These are phyloP conservation scores for Amesomyces nigricolor DNA, from an alignment of 2,329 filamentous ascomycete genomes.

Conservation along the genomic window DNA sequence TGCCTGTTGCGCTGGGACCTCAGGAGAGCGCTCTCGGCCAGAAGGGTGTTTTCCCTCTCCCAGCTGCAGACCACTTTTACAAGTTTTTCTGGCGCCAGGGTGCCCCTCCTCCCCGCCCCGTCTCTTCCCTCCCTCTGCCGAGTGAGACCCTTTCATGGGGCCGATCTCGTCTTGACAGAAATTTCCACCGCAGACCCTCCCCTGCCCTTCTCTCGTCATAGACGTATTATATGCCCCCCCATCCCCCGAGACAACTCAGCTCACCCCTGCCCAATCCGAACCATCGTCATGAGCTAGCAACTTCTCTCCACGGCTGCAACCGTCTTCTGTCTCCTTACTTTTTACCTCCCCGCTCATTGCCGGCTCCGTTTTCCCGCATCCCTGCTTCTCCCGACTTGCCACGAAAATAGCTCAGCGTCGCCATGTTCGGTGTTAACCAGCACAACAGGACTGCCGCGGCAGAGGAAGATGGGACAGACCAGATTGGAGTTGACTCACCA, in stretches of 20 bases:
- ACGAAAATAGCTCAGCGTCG: conserved; percentile 23
- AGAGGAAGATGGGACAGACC: conserved; percentile 68
- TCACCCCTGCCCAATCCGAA: conserved; percentile 22
- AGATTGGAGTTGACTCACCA: conserved; percentile 79
- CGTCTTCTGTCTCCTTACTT: conserved; percentile 15
- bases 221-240: conserved; percentile 23
- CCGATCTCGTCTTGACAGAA: conserved; percentile 19
- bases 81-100: conserved; percentile 11
- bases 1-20: conserved; percentile 20
- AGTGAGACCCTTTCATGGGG: conserved; percentile 20
- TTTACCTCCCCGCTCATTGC: conserved; percentile 12
- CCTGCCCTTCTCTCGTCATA: conserved; percentile 21
- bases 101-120: conserved; percentile 5
- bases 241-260: conserved; percentile 21
- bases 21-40: conserved; percentile 23
- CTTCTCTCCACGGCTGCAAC: conserved; percentile 18
- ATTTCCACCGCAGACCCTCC: conserved; percentile 15
- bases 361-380: conserved; percentile 17
- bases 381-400: conserved; percentile 15
- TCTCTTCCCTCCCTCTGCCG: conserved; percentile 16
- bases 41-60: conserved; percentile 20
- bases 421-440: conserved; percentile 48
- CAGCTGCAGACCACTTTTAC: conserved; percentile 12
- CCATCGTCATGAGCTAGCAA: conserved; percentile 29
- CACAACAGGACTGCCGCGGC: conserved; percentile 48